Conservation (phyloP, 805 yeast species). For the Jamesozyma spencerorum region DNA sequence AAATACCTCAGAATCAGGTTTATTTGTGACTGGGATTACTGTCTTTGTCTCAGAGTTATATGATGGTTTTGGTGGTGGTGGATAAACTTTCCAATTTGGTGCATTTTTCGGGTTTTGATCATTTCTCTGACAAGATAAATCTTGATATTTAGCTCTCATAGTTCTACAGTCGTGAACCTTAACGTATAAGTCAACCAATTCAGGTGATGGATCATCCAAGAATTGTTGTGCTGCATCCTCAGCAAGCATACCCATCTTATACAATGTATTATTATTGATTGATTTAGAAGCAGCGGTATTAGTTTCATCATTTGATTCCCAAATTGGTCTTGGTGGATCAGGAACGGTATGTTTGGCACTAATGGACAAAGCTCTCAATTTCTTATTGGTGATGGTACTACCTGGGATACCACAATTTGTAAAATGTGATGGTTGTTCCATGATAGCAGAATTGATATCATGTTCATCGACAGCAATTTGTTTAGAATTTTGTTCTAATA, state of each 20-base stretch:
- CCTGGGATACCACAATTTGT: conserved; percentile 1
- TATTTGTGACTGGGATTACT: conserved; percentile 34
- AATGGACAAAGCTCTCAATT: conserved; percentile 16
- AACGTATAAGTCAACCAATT: conserved; percentile 51
- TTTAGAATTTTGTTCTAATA: conserved; percentile 26
- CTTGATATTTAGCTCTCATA: conserved; percentile 67
- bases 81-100: conserved; percentile 71
- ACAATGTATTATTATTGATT: conserved; percentile 16
- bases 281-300: neutral
- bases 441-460: conserved; percentile 7
- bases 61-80: conserved; percentile 89
- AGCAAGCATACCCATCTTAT: conserved; percentile 38
- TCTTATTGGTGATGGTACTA: neutral
- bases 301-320: neutral
- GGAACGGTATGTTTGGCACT: conserved; percentile 23
- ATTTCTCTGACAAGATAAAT: conserved; percentile 61
- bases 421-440: conserved; percentile 14
- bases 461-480: conserved; percentile 25
- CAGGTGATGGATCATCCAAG: conserved; percentile 56
- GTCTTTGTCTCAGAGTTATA: conserved; percentile 57
- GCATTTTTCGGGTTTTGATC: conserved; percentile 77
- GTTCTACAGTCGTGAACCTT: conserved; percentile 60
- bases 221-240: conserved; percentile 43
- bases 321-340: conserved; percentile 11
- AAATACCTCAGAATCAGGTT: conserved; percentile 37